These are phyloP conservation scores for Phycomyces nitens DNA, from an alignment of 192 early-diverging fungal genomes.

Conservation along the genomic window DNA sequence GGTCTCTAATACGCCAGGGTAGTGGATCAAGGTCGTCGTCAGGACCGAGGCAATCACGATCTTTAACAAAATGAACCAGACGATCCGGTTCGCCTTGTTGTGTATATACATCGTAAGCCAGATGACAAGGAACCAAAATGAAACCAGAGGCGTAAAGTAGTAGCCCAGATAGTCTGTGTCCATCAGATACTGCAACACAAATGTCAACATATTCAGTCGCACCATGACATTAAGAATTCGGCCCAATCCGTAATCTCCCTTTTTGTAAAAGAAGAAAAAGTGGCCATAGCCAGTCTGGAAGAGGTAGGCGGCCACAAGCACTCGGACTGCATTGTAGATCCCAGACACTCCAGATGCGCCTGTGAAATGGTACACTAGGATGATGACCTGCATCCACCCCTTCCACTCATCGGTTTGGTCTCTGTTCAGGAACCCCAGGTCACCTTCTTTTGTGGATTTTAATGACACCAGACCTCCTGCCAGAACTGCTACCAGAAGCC, in stretches of 20 bases:
- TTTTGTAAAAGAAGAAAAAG: slow-evolving; percentile 69
- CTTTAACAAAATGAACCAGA: slow-evolving; percentile 51
- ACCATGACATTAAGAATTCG: slow-evolving; percentile 63
- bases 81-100: slow-evolving; percentile 44
- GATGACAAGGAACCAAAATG: slow-evolving; percentile 68
- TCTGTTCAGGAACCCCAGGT: slow-evolving; percentile 63
- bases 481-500: slow-evolving; percentile 40
- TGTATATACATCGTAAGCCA: slow-evolving; percentile 64
- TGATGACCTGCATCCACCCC: slow-evolving; percentile 82
- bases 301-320: slow-evolving; percentile 74
- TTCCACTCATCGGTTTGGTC: slow-evolving; percentile 86
- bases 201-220: slow-evolving; percentile 68
- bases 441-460: slow-evolving; percentile 39
- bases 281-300: slow-evolving; percentile 87
- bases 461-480: slow-evolving; percentile 44
- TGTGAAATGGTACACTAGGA: slow-evolving; percentile 70
- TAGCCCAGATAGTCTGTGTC: slow-evolving; percentile 69
- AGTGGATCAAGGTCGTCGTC: slow-evolving; percentile 36
- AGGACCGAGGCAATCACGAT: slow-evolving; percentile 40
- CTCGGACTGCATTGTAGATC: slow-evolving; percentile 73
- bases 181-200: slow-evolving; percentile 66
- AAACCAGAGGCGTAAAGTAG: slow-evolving; percentile 77
- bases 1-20: slow-evolving; percentile 42
- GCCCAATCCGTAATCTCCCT: slow-evolving; percentile 59
- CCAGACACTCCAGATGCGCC: slow-evolving; percentile 60